These are phyloP conservation scores for Cutaneotrichosporon curvatum DNA, from an alignment of 1,284 basidiomycete genomes.

Conservation along the genomic window DNA sequence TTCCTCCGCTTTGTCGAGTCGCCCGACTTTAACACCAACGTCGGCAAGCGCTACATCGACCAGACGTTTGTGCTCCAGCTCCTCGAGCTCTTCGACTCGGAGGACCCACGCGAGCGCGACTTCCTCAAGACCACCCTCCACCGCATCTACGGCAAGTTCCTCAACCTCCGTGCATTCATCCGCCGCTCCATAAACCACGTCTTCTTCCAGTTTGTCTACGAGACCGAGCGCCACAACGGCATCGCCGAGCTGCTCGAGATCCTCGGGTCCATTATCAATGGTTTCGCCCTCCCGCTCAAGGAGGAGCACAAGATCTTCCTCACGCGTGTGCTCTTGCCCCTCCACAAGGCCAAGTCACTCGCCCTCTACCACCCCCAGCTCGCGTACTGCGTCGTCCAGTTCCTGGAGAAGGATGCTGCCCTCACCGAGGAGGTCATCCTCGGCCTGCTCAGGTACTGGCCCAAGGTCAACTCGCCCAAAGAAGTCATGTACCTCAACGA, in stretches of 20 bases:
- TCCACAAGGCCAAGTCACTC: conserved; percentile 96
- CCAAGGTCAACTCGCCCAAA: conserved; percentile 99
- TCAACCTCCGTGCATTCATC: conserved; percentile 97
- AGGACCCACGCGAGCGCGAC: conserved; percentile 97
- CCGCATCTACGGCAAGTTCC: conserved; percentile 98
- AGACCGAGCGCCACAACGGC: conserved; percentile 97
- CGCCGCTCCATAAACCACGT: conserved; percentile 99
- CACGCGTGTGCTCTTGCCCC: conserved; percentile 86
- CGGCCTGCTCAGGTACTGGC: conserved; percentile 94
- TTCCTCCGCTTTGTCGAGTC: conserved; percentile 98
- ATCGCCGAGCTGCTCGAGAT: conserved; percentile 98
- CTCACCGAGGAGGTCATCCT: conserved; percentile 94
- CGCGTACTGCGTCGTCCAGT: conserved; percentile 98
- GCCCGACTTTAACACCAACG: conserved; percentile 95
- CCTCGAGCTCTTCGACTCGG: conserved; percentile 96
- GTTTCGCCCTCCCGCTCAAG: conserved; percentile 95
- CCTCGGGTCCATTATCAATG: conserved; percentile 98
- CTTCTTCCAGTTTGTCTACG: conserved; percentile 98
- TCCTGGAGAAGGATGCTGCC: conserved; percentile 89
- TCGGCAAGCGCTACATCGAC: conserved; percentile 97
- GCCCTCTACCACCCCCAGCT: conserved; percentile 97
- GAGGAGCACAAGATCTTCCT: conserved; percentile 99
- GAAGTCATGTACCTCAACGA: conserved; percentile 99
- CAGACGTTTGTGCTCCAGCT: conserved; percentile 93
- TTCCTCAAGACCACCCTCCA: conserved; percentile 99